Evolutionary conservation across 2,329 filamentous ascomycete species (phyloP), one percentile per base, ranked within the genome.

Genomic region (Nemania sp.): DNA sequence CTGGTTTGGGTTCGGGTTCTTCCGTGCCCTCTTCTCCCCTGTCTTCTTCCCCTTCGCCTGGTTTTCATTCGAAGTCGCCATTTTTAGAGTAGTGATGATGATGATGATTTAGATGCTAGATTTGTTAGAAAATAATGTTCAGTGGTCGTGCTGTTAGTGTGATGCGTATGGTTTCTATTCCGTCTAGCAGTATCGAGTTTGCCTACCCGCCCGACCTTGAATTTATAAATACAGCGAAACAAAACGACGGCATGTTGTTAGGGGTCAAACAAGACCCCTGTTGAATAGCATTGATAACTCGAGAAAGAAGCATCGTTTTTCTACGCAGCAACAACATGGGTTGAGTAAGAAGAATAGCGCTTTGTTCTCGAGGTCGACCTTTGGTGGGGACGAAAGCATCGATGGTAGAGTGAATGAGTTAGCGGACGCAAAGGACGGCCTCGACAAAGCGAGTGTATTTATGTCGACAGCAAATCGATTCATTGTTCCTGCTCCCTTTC

Each of bases 381-480:
- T 54, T 29, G 26, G 24, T 35, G 38, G 20, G 26, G 68, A 70
- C 66, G 68, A 62, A 70, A 70, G 62, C 68, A 66, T 70, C 68
- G 32, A 61, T 45, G 18, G 29, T 18, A 64, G 8, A 54, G 18
- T 47, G 15, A 54, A 58, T 52, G 51, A 20, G 41, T 24, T 29
- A 41, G 13, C 15, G 6, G n/a, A 27, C 47, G 57, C 64, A 68
- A 65, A 68, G 62, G 49, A 43, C 13, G 7, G 18, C 22, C 47
- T 56, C 49, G 43, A 70, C 68, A 70, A 70, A 70, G 68, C 57
- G 41, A 60, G 29, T 5, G 53, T 11, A 51, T 27, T 26, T 27
- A 52, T 20, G 38, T 61, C 4, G n/a, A 4, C n/a, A 63, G 38
- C 11, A 38, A 18, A 61, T 32, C 26, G 15, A 24, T 41, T 59